Conservation (phyloP, 2,329 filamentous ascomycete genomes). For the Cryphonectria nitschkei region DNA sequence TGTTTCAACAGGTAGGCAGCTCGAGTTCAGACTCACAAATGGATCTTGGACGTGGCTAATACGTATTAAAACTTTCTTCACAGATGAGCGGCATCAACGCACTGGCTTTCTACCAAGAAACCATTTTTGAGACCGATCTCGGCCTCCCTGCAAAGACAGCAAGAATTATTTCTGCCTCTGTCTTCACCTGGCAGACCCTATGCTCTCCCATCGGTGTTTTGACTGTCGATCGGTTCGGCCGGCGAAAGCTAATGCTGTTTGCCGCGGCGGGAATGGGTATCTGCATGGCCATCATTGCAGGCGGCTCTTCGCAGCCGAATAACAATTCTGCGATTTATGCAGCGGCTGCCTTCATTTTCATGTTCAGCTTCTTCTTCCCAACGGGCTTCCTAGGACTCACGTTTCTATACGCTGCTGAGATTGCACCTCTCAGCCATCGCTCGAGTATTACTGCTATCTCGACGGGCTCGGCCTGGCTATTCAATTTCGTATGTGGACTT, state of each 20-base stretch:
- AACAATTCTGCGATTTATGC: constrained; percentile 30
- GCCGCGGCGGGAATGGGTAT: constrained; percentile 21
- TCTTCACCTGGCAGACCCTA: constrained; percentile 27
- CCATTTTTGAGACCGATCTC: constrained; percentile 22
- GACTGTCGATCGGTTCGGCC: constrained; percentile 23
- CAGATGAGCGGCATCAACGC: constrained; percentile 25
- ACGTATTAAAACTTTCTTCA: neutral
- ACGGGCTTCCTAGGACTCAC: constrained; percentile 62
- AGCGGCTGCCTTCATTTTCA: constrained; percentile 51
- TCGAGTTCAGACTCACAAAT: neutral
- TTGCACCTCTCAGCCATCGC: constrained; percentile 55
- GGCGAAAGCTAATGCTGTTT: constrained; percentile 24
- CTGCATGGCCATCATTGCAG: constrained; percentile 12
- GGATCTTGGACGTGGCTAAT: neutral
- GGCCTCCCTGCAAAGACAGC: constrained; percentile 21
- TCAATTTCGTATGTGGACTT: constrained; percentile 38
- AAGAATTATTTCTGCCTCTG: constrained; percentile 23
- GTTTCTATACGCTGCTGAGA: constrained; percentile 63
- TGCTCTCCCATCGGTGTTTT: constrained; percentile 22
- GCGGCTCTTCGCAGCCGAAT: constrained; percentile 35
- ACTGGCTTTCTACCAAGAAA: constrained; percentile 22
- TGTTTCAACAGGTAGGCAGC: constrained; percentile 30
- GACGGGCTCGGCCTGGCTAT: constrained; percentile 57
- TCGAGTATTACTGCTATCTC: constrained; percentile 59
- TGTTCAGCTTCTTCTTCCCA: constrained; percentile 64